phyloP scores from a whole-genome alignment of 225 moss, liverwort and hornwort species.

The Anthoceros angustus region DNA sequence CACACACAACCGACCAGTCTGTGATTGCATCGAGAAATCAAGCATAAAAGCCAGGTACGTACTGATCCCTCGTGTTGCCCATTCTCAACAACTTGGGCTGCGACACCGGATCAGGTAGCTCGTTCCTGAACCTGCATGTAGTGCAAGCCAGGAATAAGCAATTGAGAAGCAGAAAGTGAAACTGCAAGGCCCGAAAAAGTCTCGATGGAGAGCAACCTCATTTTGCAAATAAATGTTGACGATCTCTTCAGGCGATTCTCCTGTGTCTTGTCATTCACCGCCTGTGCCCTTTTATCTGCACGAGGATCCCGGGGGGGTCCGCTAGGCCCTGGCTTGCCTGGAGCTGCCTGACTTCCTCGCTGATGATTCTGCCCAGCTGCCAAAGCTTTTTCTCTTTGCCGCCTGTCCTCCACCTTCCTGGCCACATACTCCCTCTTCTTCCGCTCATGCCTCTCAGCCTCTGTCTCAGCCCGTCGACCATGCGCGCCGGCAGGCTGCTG shows the following conservation, averaged over 20 bases:
- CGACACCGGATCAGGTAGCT: slow-evolving; percentile 83
- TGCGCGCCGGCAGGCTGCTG: slow-evolving; percentile 24
- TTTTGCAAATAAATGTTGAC: slow-evolving; percentile 98
- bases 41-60: slow-evolving; percentile 10
- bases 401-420: slow-evolving; percentile 59
- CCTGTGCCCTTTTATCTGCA: slow-evolving; percentile 43
- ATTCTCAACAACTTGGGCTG: slow-evolving; percentile 98
- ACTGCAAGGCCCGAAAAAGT: not conserved
- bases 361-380: slow-evolving; percentile 11
- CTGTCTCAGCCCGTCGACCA: slow-evolving; percentile 56
- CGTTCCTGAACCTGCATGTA: slow-evolving; percentile 83
- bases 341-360: slow-evolving; percentile 12
- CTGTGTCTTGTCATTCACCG: slow-evolving; percentile 43
- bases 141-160: not conserved
- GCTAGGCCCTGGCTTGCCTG: slow-evolving; percentile 19
- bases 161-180: not conserved
- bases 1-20: not conserved
- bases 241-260: slow-evolving; percentile 92
- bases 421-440: slow-evolving; percentile 83
- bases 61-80: slow-evolving; percentile 94
- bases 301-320: slow-evolving; percentile 41
- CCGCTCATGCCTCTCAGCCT: slow-evolving; percentile 76
- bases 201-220: slow-evolving; percentile 37
- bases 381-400: slow-evolving; percentile 23
- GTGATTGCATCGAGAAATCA: not conserved